Evolutionary conservation across 345 rosid species (phyloP), one percentile per base, ranked within the genome.

Genomic region (Erysimum cheiranthoides): DNA sequence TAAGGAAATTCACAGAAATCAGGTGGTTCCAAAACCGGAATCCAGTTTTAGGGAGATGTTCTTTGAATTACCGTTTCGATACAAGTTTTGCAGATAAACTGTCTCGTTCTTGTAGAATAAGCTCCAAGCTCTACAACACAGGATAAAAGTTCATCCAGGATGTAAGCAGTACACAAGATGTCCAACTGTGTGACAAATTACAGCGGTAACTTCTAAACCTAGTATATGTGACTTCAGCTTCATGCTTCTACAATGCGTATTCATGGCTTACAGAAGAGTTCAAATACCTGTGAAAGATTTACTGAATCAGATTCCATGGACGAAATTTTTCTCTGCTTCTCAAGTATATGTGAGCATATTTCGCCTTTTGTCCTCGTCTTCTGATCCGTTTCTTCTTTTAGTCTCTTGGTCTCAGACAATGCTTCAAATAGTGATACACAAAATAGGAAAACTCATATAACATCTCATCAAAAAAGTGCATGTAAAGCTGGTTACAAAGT

Each of bases 241-340:
- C 11, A 13, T 40, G 21, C 62, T 63, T 52, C 12, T 52, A 40
- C 27, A 8, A 45, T 28, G 6, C 27, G 28, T 42, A 46, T 51
- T 6, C 53, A 66, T 36, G 31, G 36, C 64, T 46, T 51, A 45
- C 31, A 71, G 5, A 70, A 36, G 47, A 51, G 18, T 34, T 11
- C 5, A 8, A 66, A 30, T 67, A 85, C 98, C 90, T 93, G 92
- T 17, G 69, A 66, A 76, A 88, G 88, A n/a, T 84, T 85, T 73
- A 75, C 59, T 49, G 84, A 85, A 79, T 88, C 95, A 75, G 83
- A 84, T 66, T 89, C 90, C 76, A 86, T 56, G 0, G 86, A 81
- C 50, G 84, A 73, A 17, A 78, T 76, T 78, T 74, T 90, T 61
- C 82, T 85, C 80, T 86, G 92, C 66, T 83, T 89, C 14, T 46